Evolutionary conservation across 2,329 filamentous ascomycete genomes (phyloP).

Genomic region (Trichoderma sp.): DNA sequence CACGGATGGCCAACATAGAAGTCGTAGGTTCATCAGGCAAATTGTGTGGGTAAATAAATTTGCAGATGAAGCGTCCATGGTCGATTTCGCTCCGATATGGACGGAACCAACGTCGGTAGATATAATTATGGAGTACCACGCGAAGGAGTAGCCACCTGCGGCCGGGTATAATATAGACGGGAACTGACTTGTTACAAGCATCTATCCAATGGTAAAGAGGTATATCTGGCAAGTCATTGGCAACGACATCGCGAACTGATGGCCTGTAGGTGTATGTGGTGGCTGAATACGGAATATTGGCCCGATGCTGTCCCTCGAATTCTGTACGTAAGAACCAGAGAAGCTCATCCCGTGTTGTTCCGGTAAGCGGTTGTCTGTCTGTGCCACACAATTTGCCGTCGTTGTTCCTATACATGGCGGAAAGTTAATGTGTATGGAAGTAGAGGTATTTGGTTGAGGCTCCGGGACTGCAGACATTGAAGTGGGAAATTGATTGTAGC

Average conservation of each 20-base stretch:
- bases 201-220: neutral
- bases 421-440: neutral
- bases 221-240: neutral
- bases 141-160: neutral
- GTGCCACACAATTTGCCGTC: neutral
- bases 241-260: neutral
- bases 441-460: no score
- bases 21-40: no score
- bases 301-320: neutral
- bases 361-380: neutral
- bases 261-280: neutral
- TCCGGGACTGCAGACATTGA: no score
- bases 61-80: neutral
- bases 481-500: no score
- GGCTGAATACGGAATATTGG: no score
- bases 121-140: neutral
- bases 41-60: neutral
- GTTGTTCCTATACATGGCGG: neutral
- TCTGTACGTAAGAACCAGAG: neutral
- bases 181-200: neutral
- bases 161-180: neutral
- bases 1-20: neutral
- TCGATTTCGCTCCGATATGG: neutral
- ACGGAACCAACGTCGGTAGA: neutral
- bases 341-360: neutral